phyloP scores from a whole-genome alignment of 108 stramenopile species.

The Mediolabrus comicus region DNA sequence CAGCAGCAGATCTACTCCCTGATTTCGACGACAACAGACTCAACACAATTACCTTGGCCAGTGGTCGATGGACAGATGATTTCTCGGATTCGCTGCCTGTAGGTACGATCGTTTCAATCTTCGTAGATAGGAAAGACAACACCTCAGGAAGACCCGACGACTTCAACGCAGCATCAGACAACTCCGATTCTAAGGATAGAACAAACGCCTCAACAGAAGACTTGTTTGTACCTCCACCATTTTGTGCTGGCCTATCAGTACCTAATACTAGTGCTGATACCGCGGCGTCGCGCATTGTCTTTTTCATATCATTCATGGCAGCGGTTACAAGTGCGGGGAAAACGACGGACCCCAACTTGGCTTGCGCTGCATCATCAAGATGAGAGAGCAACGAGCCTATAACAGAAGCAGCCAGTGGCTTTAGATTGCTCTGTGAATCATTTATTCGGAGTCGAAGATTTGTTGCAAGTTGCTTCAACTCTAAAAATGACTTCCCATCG shows the following conservation, averaged over 20 bases:
- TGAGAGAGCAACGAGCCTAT: conserved; percentile 61
- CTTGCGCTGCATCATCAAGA: conserved; percentile 64
- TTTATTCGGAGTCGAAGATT: conserved; percentile 65
- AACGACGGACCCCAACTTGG: conserved; percentile 69
- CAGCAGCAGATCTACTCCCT: conserved; percentile 73
- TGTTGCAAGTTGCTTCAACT: conserved; percentile 57
- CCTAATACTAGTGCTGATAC: conserved; percentile 60
- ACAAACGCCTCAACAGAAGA: conserved; percentile 60
- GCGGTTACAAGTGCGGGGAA: conserved; percentile 62
- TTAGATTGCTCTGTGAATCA: conserved; percentile 89
- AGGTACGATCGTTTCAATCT: conserved; percentile 6
- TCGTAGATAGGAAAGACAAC: conserved; percentile 44
- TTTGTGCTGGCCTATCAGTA: conserved; percentile 38
- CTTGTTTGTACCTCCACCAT: conserved; percentile 61
- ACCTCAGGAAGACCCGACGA: conserved; percentile 70
- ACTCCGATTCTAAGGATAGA: conserved; percentile 50
- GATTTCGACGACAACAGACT: conserved; percentile 75
- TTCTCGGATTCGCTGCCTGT: neutral
- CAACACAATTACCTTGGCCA: conserved; percentile 59
- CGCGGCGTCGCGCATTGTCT: conserved; percentile 81
- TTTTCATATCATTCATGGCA: conserved; percentile 86
- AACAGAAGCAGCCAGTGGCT: conserved; percentile 73
- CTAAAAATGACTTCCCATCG: conserved; percentile 32
- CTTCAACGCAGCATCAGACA: conserved; percentile 79
- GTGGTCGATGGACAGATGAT: conserved; percentile 14